These are phyloP conservation scores for Gymnopilus junonius DNA, from an alignment of 768 basidiomycete genomes.

Conservation along the genomic window DNA sequence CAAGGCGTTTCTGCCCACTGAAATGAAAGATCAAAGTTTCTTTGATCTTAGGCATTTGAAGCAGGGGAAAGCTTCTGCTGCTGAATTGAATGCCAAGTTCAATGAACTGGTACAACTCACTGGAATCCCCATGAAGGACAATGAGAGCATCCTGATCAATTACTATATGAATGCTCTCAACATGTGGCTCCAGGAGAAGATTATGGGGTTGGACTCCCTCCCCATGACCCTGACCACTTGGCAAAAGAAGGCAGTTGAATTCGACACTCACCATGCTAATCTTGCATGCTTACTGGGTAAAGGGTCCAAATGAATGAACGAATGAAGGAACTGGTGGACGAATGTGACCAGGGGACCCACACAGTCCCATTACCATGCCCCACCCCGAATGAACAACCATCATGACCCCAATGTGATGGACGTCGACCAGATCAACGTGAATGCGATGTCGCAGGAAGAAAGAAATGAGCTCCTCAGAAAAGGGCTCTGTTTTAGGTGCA, in stretches of 20 bases:
- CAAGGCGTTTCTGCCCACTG: not conserved
- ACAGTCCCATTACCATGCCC: not conserved
- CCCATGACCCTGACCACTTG: not conserved
- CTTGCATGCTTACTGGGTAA: not conserved
- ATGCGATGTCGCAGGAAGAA: not conserved
- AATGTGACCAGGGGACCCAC: not conserved
- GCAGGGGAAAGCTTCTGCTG: not conserved
- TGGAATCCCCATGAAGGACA: not conserved
- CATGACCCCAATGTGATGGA: conserved; percentile 1
- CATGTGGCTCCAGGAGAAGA: not conserved
- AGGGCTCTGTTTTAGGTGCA: not conserved
- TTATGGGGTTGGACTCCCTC: not conserved
- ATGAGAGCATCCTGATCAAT: not conserved
- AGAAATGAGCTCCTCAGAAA: not conserved
- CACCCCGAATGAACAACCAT: not conserved
- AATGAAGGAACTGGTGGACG: not conserved
- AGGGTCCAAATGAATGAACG: not conserved
- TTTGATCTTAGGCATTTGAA: not conserved
- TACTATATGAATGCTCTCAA: not conserved
- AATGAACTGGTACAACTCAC: not conserved
- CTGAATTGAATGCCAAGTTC: not conserved
- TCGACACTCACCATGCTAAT: not conserved
- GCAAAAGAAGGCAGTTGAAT: not conserved
- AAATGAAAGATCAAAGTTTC: not conserved
- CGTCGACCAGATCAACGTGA: not conserved